Evolutionary conservation across 768 basidiomycete genomes (phyloP), one percentile per base, ranked within the genome.

Genomic region (Mrakia blollopis): DNA sequence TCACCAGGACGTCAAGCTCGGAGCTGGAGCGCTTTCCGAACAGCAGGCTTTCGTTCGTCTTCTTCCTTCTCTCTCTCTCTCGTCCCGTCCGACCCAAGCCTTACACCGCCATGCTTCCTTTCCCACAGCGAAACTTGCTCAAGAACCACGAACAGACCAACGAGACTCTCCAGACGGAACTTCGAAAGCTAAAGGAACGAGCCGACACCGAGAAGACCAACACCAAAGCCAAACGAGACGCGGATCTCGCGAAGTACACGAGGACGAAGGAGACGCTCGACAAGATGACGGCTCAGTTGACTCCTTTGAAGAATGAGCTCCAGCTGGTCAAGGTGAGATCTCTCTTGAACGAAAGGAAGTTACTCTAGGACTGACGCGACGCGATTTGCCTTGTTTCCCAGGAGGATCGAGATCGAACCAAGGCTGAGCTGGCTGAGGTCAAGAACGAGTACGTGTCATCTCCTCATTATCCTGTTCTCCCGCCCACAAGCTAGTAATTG

Each of bases 181-280:
- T 57, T 25, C 65, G 65, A 35, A 68, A 57, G 71, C 71, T 72
- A 54, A 72, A 72, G 54, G 65, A 68, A 39, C 65, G 65, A 37
- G 65, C 65, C 39, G 65, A 68, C 65, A 68, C 65, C 3, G 65
- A 68, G 39, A 68, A 68, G 65, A 68, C 65, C 11, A 68, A 68
- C 65, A 68, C 50, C 50, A 72, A 72, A 35, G 50, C 71, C 52
- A 72, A 72, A 37, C 71, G 47, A 28, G 71, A 72, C 54, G 50
- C 71, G 9, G 71, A 72, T 32, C 47, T 50, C 7, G 50, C 71
- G 4, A 72, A 72, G 47, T 50, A 72, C 71, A 47, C 47, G 35
- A 30, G 47, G 30, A 72, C 71, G 32, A 54, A 52, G 50, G 71
- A 72, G 54, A 30, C n/a, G 32, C 71, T 52, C 35, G 71, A 47